Conservation (phyloP, 345 rosid genomes). For the Capsella bursapastoris region DNA sequence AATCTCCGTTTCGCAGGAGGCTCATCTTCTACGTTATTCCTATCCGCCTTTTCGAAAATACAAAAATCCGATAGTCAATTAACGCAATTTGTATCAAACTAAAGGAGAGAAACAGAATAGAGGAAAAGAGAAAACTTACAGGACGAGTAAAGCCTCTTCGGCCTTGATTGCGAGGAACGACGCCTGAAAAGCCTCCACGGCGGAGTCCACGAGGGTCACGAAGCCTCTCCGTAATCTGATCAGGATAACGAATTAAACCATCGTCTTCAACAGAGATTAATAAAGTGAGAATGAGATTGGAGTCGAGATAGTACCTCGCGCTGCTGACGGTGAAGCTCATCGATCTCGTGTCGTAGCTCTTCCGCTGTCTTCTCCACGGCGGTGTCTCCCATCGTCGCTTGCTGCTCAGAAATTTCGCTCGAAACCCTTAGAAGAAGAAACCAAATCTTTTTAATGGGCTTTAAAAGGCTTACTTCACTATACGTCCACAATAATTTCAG, state of each 20-base stretch:
- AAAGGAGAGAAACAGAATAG: conserved; percentile 4
- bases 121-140: conserved; percentile 43
- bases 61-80: neutral
- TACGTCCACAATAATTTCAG: neutral
- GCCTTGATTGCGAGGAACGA: conserved; percentile 67
- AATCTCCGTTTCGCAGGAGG: conserved; percentile 90
- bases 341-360: conserved; percentile 84
- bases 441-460: conserved; percentile 30
- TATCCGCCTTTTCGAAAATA: conserved; percentile 64
- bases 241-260: conserved; percentile 4
- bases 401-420: conserved; percentile 45
- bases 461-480: conserved; percentile 4
- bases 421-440: conserved; percentile 35
- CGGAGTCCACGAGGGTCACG: conserved; percentile 96
- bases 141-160: conserved; percentile 68
- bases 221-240: conserved; percentile 84
- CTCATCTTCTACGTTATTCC: conserved; percentile 71
- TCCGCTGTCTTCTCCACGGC: conserved; percentile 71
- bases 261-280: neutral
- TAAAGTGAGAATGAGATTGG: neutral
- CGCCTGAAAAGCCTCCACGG: conserved; percentile 65
- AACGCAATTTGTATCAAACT: neutral
- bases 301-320: conserved; percentile 61
- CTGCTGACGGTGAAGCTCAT: conserved; percentile 90
- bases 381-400: conserved; percentile 44